Conservation (phyloP, 1,284 basidiomycete species). For the Volvariella volvacea region DNA sequence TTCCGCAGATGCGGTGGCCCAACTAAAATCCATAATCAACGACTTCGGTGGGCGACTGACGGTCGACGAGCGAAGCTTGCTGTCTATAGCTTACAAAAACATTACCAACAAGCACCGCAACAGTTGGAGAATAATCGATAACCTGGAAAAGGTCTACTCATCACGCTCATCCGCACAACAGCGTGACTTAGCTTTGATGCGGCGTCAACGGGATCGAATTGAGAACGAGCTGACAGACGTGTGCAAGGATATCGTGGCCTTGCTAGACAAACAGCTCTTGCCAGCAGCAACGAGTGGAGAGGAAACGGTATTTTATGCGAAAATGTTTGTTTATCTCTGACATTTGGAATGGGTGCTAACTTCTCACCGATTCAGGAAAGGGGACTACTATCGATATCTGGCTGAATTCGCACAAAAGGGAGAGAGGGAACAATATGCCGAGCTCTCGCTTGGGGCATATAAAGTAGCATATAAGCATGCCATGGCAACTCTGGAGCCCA, state of each 20-base stretch:
- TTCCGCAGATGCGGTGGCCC: constrained; percentile 45
- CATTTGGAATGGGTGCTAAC: neutral
- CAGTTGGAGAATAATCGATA: constrained; percentile 57
- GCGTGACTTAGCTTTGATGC: constrained; percentile 42
- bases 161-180: constrained; percentile 16
- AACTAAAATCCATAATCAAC: constrained; percentile 49
- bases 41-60: constrained; percentile 43
- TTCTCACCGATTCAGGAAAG: constrained; percentile 40
- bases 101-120: constrained; percentile 53
- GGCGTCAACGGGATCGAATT: constrained; percentile 44
- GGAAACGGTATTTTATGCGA: constrained; percentile 63
- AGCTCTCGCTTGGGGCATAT: constrained; percentile 56
- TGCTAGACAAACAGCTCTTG: constrained; percentile 48
- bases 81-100: constrained; percentile 69
- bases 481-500: constrained; percentile 45
- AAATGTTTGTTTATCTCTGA: constrained; percentile 40
- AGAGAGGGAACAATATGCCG: constrained; percentile 41
- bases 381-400: constrained; percentile 66
- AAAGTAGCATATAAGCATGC: constrained; percentile 64
- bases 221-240: constrained; percentile 48
- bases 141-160: constrained; percentile 44
- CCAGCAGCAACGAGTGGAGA: constrained; percentile 52
- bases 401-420: constrained; percentile 52
- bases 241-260: constrained; percentile 52
- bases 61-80: constrained; percentile 59